These are phyloP conservation scores for Acer negundo DNA, from an alignment of 345 rosid genomes.

Conservation along the genomic window DNA sequence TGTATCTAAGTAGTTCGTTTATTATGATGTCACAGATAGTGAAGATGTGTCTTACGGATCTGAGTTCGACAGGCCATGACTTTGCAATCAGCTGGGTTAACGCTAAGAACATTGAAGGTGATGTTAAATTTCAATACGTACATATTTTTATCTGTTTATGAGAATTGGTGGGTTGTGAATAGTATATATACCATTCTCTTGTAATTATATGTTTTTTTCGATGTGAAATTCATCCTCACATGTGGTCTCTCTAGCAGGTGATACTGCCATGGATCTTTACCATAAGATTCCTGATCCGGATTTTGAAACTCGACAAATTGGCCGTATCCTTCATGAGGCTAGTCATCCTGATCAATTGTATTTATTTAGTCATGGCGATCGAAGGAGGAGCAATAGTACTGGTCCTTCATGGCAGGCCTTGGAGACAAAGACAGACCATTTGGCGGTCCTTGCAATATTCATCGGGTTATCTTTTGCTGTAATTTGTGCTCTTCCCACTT, in stretches of 20 bases:
- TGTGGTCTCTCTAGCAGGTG: too few relatives aligned
- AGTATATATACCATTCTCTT: too few relatives aligned
- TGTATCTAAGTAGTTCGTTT: too few relatives aligned
- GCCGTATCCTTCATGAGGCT: constrained; percentile 15
- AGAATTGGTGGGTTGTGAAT: too few relatives aligned
- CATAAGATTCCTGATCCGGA: neutral
- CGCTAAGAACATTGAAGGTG: neutral
- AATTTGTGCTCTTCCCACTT: neutral
- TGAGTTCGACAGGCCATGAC: too few relatives aligned
- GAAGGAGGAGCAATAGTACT: too few relatives aligned
- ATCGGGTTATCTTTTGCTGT: neutral
- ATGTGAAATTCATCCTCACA: too few relatives aligned
- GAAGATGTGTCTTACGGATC: neutral
- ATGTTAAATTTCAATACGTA: too few relatives aligned
- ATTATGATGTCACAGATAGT: neutral
- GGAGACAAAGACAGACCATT: neutral
- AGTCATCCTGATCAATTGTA: too few relatives aligned
- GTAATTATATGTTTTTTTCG: too few relatives aligned
- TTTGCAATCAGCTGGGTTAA: neutral
- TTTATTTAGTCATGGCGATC: too few relatives aligned
- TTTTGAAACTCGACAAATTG: neutral
- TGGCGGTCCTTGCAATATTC: constrained; percentile 9
- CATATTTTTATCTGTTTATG: too few relatives aligned
- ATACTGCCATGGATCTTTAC: constrained; percentile 9
- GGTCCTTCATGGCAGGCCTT: neutral